These are phyloP conservation scores for Tylopilus sp. DNA, from an alignment of 1,284 basidiomycete genomes.

Conservation along the genomic window DNA sequence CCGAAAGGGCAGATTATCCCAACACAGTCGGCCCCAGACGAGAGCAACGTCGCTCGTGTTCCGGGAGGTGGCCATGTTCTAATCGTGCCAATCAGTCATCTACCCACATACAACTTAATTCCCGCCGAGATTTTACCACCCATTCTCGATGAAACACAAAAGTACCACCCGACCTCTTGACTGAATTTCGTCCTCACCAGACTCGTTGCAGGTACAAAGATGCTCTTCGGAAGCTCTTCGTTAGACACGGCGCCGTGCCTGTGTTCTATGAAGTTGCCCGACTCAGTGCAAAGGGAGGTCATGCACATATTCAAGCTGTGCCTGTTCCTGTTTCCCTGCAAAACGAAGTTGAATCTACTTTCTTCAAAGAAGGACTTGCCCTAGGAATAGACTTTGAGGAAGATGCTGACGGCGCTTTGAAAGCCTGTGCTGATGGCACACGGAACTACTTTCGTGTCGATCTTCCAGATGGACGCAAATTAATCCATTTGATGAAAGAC, in stretches of 20 bases:
- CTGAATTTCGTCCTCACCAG: neutral
- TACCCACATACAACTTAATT: conserved; percentile 60
- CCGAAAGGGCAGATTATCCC: conserved; percentile 91
- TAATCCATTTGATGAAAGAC: conserved; percentile 80
- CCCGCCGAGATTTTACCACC: conserved; percentile 70
- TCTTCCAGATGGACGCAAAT: conserved; percentile 76
- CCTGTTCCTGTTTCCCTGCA: conserved; percentile 68
- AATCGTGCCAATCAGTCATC: conserved; percentile 76
- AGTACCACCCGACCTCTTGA: conserved; percentile 33
- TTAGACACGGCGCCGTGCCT: conserved; percentile 60
- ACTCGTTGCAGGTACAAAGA: conserved; percentile 65
- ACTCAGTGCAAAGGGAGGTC: conserved; percentile 79
- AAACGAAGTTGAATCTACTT: conserved; percentile 63
- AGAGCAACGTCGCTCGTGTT: conserved; percentile 45
- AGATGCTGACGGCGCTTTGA: conserved; percentile 61
- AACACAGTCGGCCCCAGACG: conserved; percentile 53
- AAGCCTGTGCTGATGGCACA: conserved; percentile 46
- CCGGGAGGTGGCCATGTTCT: conserved; percentile 93
- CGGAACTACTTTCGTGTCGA: conserved; percentile 87
- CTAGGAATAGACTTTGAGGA: conserved; percentile 63
- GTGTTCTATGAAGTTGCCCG: conserved; percentile 89
- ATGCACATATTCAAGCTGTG: conserved; percentile 86
- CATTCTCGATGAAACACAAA: conserved; percentile 76
- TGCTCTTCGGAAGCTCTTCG: conserved; percentile 68
- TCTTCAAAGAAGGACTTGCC: conserved; percentile 60